Conservation (phyloP, 495 filamentous ascomycete genomes). For the Penicillium odoratum region DNA sequence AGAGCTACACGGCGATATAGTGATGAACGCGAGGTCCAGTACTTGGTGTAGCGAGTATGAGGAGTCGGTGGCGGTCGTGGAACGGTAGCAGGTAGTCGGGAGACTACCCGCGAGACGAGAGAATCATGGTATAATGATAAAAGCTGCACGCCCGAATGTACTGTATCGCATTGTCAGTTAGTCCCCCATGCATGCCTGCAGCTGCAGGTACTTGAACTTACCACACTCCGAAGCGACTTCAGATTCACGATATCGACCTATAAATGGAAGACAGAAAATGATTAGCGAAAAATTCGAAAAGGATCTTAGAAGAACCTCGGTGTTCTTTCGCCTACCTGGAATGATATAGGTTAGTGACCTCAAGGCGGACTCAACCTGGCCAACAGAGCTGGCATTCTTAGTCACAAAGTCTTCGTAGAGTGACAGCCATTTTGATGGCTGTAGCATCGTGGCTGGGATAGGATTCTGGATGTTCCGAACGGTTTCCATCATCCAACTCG, state of each 20-base stretch:
- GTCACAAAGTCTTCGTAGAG: conserved; percentile 91
- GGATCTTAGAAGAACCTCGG: not conserved
- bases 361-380: conserved; percentile 89
- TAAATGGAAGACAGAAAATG: not conserved
- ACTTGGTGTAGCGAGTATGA: conserved; percentile 86
- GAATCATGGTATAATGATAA: conserved; percentile 93
- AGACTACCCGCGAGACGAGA: conserved; percentile 69
- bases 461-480: conserved; percentile 29
- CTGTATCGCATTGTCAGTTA: conserved; percentile 28
- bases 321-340: conserved; percentile 58
- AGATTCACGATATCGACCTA: conserved; percentile 88
- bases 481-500: conserved; percentile 34
- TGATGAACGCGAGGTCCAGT: conserved; percentile 75
- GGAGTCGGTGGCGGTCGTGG: conserved; percentile 59
- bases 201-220: conserved; percentile 28
- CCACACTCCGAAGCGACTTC: conserved; percentile 90
- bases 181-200: conserved; percentile 6
- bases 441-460: conserved; percentile 39
- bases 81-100: conserved; percentile 44
- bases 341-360: conserved; percentile 94
- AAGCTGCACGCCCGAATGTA: conserved; percentile 85
- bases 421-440: conserved; percentile 72
- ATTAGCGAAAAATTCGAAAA: not conserved
- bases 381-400: conserved; percentile 87
- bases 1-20: conserved; percentile 77